These are phyloP conservation scores for Thymus quinquecostatus DNA, from an alignment of 257 asterid species.

Conservation along the genomic window DNA sequence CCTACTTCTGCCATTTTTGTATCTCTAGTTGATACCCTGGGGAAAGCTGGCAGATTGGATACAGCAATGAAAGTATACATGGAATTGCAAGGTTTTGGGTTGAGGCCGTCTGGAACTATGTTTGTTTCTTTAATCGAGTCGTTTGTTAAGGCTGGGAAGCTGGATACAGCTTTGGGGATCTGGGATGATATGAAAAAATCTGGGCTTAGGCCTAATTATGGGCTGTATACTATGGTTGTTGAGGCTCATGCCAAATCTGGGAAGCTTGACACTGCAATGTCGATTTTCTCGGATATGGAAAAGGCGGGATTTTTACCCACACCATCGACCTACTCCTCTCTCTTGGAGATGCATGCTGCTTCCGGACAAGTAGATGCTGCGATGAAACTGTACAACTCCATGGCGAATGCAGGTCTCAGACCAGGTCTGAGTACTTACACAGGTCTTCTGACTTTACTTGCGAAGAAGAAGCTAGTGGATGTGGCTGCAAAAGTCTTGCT, in stretches of 20 bases:
- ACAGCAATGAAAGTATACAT: slow-evolving; percentile 81
- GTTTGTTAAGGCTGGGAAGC: slow-evolving; percentile 87
- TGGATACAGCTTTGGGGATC: slow-evolving; percentile 72
- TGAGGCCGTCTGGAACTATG: slow-evolving; percentile 86
- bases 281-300: slow-evolving; percentile 91
- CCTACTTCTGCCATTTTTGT: slow-evolving; percentile 53
- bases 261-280: slow-evolving; percentile 90
- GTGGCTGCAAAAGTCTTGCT: slow-evolving; percentile 94
- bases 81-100: slow-evolving; percentile 90
- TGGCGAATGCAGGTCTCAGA: slow-evolving; percentile 89
- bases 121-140: slow-evolving; percentile 85
- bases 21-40: slow-evolving; percentile 67
- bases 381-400: slow-evolving; percentile 91
- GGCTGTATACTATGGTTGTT: slow-evolving; percentile 83
- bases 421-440: slow-evolving; percentile 90
- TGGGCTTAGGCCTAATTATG: slow-evolving; percentile 90
- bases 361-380: slow-evolving; percentile 89
- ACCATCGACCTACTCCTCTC: slow-evolving; percentile 92
- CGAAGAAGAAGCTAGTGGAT: slow-evolving; percentile 91
- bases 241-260: slow-evolving; percentile 98
- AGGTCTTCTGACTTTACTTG: slow-evolving; percentile 69
- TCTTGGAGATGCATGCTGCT: slow-evolving; percentile 94
- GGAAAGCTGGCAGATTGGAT: slow-evolving; percentile 84
- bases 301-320: slow-evolving; percentile 93
- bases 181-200: slow-evolving; percentile 98